These are phyloP conservation scores for Cucumis hystrix DNA, from an alignment of 306 rosid species.

Conservation along the genomic window DNA sequence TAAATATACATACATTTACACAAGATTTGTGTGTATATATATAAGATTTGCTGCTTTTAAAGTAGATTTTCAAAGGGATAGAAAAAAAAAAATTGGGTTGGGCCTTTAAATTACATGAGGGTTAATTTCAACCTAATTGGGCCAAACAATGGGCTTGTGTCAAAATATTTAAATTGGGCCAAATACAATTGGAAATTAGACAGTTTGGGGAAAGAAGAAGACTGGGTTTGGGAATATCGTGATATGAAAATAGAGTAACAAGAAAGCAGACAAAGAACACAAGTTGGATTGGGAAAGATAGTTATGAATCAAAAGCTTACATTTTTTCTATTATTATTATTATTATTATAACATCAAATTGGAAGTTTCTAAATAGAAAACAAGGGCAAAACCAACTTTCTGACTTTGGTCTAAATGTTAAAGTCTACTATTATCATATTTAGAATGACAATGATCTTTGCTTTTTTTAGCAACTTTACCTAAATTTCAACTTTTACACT, in stretches of 20 bases:
- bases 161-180: not conserved
- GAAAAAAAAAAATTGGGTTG: not conserved
- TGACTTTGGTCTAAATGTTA: not conserved
- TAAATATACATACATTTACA: no score
- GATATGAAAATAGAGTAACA: not conserved
- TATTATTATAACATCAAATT: not conserved
- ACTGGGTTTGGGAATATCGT: not conserved
- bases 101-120: not conserved
- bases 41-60: no score
- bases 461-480: slow-evolving; percentile 4
- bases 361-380: not conserved
- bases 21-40: no score
- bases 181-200: not conserved
- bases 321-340: not conserved
- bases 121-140: not conserved
- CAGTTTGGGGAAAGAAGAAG: not conserved
- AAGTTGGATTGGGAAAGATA: not conserved
- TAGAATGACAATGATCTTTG: not conserved
- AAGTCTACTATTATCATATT: not conserved
- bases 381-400: slow-evolving; percentile 5
- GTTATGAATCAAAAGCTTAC: not conserved
- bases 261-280: not conserved
- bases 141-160: not conserved
- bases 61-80: no score
- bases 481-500: not conserved